A percentile compares a stretch with the other conserved stretches of the same genome.
Evolutionary conservation across 352 stramenopile species (phyloP).

Genomic region (Pythium insidiosum): DNA sequence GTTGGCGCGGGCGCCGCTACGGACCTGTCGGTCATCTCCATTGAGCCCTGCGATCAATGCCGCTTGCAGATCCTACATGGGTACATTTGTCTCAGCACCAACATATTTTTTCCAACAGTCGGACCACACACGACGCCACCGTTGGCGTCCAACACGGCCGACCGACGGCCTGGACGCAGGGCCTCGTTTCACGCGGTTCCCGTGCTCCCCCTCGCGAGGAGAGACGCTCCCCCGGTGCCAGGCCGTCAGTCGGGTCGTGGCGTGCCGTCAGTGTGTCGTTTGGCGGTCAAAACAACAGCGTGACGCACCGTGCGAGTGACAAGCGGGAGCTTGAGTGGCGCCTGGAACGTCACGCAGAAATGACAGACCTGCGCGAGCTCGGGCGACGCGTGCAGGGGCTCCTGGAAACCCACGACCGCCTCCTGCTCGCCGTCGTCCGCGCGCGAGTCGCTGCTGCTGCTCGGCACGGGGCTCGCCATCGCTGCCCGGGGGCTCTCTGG

Average conservation of each 20-base stretch:
- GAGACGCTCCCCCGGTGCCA: slow-evolving; percentile 4
- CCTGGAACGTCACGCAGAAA: slow-evolving; percentile 69
- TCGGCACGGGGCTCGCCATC: slow-evolving; percentile 42
- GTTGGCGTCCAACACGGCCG: no score
- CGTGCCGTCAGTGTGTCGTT: no score
- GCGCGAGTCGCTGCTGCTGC: slow-evolving; percentile 28
- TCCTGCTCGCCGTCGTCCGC: no score
- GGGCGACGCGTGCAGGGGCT: slow-evolving; percentile 23
- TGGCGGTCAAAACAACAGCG: no score
- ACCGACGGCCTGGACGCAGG: no score
- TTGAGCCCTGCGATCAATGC: slow-evolving; percentile 38
- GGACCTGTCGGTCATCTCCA: slow-evolving; percentile 36
- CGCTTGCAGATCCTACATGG: slow-evolving; percentile 49
- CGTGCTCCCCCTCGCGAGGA: neutral
- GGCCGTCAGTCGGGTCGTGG: no score
- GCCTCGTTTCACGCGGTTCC: no score
- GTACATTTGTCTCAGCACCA: slow-evolving; percentile 1
- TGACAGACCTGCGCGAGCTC: slow-evolving; percentile 69
- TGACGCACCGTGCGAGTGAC: slow-evolving; percentile 69
- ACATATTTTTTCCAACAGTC: slow-evolving; percentile 10
- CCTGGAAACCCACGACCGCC: slow-evolving; percentile 10
- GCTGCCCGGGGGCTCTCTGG: no score
- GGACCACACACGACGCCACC: no score
- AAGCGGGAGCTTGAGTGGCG: slow-evolving; percentile 52
- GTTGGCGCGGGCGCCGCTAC: no score